phyloP scores from a whole-genome alignment of 108 stramenopile genomes.

The Cyclostephanos tholiformis region DNA sequence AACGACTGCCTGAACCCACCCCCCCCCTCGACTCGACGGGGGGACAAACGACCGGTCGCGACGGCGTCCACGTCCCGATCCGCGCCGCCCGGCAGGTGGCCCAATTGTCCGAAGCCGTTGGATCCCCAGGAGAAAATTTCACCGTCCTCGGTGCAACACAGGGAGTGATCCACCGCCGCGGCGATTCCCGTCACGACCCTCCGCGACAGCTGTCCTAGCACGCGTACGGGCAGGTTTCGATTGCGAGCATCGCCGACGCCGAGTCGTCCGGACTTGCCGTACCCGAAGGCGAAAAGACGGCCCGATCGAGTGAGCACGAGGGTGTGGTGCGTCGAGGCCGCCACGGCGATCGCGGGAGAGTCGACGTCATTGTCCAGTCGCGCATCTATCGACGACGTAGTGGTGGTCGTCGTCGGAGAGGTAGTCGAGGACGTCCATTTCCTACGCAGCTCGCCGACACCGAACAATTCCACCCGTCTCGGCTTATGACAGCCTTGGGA shows the following conservation, averaged over 20 bases:
- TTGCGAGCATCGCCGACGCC: slow-evolving; percentile 72
- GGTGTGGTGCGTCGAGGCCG: slow-evolving; percentile 81
- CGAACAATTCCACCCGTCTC: slow-evolving; percentile 48
- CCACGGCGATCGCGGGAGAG: slow-evolving; percentile 67
- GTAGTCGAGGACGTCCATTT: slow-evolving; percentile 21
- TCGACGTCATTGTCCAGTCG: slow-evolving; percentile 30
- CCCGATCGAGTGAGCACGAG: slow-evolving; percentile 69
- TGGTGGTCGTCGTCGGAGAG: background rate
- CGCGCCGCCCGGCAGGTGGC: slow-evolving; percentile 17
- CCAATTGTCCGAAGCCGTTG: slow-evolving; percentile 86
- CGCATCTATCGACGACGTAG: background rate
- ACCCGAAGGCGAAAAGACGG: slow-evolving; percentile 75
- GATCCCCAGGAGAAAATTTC: slow-evolving; percentile 76
- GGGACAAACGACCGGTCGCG: slow-evolving; percentile 51
- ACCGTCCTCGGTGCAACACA: slow-evolving; percentile 69
- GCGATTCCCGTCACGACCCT: slow-evolving; percentile 67
- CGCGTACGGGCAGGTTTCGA: slow-evolving; percentile 66
- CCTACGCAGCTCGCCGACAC: slow-evolving; percentile 40
- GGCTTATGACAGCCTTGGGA: slow-evolving; percentile 30
- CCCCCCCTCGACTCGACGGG: slow-evolving; percentile 68
- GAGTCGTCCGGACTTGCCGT: slow-evolving; percentile 79
- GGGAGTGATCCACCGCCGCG: slow-evolving; percentile 85
- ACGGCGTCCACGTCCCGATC: slow-evolving; percentile 10
- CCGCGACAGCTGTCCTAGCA: slow-evolving; percentile 60
- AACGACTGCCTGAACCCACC: slow-evolving; percentile 60